Evolutionary conservation across 176 grass and related monocot genomes (phyloP), one percentile per base, ranked within the genome.

Genomic region (Musa troglodytarum): DNA sequence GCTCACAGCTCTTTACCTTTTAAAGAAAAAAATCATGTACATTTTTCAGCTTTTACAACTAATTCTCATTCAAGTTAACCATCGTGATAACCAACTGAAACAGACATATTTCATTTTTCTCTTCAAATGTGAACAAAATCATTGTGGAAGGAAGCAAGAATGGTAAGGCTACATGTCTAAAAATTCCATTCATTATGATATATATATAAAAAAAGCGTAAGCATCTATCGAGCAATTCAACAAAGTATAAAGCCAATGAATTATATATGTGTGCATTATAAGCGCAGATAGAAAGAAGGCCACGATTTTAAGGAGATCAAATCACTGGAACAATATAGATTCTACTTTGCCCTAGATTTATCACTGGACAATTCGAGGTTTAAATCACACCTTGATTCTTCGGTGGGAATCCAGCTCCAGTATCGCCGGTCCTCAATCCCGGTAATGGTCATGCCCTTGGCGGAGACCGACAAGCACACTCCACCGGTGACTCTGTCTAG

Each of bases 401-500:
- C 56, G 16, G 74, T 76, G 11, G 74, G 74, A 17, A 76, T 76
- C 74, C 74, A 76, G 34, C 26, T 76, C 74, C 74, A 76, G 29
- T 76, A 76, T 50, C 74, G 24, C 8, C 74, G 56, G 56, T 76
- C 74, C 4, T 76, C 55, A 10, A 76, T 76, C 14, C 74, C 74
- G 2, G 74, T 76, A 59, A 76, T 76, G 26, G 74, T 50, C 74
- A 76, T 76, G 24, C 56, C 74, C 74, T 76, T 76, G 15, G 74
- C 74, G 8, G 74, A 76, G 17, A 76, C 56, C 2, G 74, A 59
- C 16, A 62, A 10, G 19, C 54, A 76, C 15, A 76, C 55, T 63
- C 74, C 55, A 0, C 74, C 55, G 9, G 55, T 76, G 55, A 63
- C 56, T 76, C 29, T 76, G 54, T 76, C 54, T 17, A 76, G 29